Conservation (phyloP, 805 yeast genomes). For the Starmerella cellae region DNA sequence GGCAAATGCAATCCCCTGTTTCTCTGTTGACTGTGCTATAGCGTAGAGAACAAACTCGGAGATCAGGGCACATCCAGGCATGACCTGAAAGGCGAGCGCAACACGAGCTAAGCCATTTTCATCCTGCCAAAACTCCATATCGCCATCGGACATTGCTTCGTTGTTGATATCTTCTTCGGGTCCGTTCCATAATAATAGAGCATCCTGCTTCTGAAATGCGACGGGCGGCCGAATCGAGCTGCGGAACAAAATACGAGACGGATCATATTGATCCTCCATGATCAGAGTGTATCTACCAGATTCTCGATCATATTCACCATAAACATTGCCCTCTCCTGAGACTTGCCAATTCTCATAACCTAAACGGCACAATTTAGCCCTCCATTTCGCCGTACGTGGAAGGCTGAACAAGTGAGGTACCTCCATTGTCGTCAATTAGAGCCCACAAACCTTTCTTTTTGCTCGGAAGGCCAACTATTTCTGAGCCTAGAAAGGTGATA, state of each 20-base stretch:
- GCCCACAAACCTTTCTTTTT: too few relatives aligned
- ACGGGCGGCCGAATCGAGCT: slow-evolving; percentile 59
- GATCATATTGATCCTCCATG: slow-evolving; percentile 54
- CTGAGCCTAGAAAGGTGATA: too few relatives aligned
- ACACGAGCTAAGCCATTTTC: slow-evolving; percentile 32
- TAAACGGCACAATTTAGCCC: slow-evolving; percentile 84
- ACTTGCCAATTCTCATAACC: slow-evolving; percentile 80
- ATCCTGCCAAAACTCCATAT: neutral
- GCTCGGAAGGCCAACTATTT: too few relatives aligned
- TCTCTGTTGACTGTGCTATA: slow-evolving; percentile 35
- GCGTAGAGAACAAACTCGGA: slow-evolving; percentile 70
- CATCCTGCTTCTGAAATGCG: slow-evolving; percentile 86
- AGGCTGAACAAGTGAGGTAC: slow-evolving; percentile 28
- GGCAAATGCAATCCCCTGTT: slow-evolving; percentile 16
- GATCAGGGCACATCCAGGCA: slow-evolving; percentile 70
- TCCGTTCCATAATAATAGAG: slow-evolving; percentile 90
- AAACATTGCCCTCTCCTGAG: slow-evolving; percentile 82
- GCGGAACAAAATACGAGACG: slow-evolving; percentile 45
- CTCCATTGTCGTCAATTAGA: too few relatives aligned
- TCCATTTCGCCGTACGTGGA: slow-evolving; percentile 38
- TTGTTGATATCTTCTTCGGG: slow-evolving; percentile 26
- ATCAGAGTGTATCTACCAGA: slow-evolving; percentile 37
- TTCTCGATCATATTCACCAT: slow-evolving; percentile 43
- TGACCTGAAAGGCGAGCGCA: slow-evolving; percentile 85
- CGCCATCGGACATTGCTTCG: neutral